These are phyloP conservation scores for Barnettozyma wickerhamii DNA, from an alignment of 805 yeast genomes.

Conservation along the genomic window DNA sequence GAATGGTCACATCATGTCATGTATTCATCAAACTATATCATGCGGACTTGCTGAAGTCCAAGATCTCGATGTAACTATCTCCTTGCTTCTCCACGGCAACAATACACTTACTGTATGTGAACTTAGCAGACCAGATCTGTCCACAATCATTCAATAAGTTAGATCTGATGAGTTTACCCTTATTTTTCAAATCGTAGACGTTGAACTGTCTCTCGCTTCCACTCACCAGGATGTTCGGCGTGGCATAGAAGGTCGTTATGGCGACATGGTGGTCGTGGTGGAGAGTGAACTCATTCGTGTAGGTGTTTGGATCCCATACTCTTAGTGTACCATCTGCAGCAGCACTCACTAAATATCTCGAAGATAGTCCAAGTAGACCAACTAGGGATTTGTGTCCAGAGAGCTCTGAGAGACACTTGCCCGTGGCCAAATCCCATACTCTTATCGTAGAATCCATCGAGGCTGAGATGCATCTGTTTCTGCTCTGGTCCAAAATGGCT, in stretches of 20 bases:
- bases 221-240: slow-evolving; percentile 76
- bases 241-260: slow-evolving; percentile 90
- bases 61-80: slow-evolving; percentile 74
- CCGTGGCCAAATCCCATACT: slow-evolving; percentile 84
- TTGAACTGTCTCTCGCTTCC: slow-evolving; percentile 87
- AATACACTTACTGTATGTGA: slow-evolving; percentile 78
- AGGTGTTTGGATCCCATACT: slow-evolving; percentile 87
- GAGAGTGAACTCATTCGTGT: slow-evolving; percentile 58
- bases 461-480: slow-evolving; percentile 83
- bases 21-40: too few relatives aligned
- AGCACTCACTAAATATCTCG: slow-evolving; percentile 79
- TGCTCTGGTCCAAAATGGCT: slow-evolving; percentile 73
- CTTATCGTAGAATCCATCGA: slow-evolving; percentile 85
- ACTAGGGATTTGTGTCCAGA: slow-evolving; percentile 90
- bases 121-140: slow-evolving; percentile 92
- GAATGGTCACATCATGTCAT: too few relatives aligned
- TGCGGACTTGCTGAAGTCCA: slow-evolving; percentile 58
- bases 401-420: slow-evolving; percentile 61
- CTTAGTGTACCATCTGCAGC: slow-evolving; percentile 93
- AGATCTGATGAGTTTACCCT: slow-evolving; percentile 63
- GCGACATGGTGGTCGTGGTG: slow-evolving; percentile 79
- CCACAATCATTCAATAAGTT: slow-evolving; percentile 76
- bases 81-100: slow-evolving; percentile 82
- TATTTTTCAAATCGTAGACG: slow-evolving; percentile 74
- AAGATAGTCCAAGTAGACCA: slow-evolving; percentile 76